phyloP scores from a whole-genome alignment of 2,329 filamentous ascomycete species.

The Atkinsonella hypoxylon region DNA sequence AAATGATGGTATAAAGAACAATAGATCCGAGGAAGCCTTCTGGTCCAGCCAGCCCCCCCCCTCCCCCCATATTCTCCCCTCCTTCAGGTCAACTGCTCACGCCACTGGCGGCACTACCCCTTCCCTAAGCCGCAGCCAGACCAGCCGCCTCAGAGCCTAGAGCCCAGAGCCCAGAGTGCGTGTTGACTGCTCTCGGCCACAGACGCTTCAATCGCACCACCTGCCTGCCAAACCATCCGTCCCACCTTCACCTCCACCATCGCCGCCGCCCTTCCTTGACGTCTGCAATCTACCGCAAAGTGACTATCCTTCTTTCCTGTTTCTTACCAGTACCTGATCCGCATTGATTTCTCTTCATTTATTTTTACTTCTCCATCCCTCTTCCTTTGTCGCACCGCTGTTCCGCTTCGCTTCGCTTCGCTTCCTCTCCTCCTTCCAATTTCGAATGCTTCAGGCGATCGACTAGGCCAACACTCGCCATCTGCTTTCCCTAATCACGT shows the following conservation, averaged over 20 bases:
- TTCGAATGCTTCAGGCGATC: not conserved
- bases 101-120: not conserved
- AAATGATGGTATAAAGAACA: not conserved
- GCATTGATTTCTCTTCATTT: not conserved
- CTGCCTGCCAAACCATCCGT: not conserved
- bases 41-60: not conserved
- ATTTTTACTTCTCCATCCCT: not conserved
- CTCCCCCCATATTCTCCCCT: not conserved
- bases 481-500: not conserved
- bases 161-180: not conserved
- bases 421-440: not conserved
- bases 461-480: not conserved
- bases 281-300: not conserved
- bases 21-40: not conserved
- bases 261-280: not conserved
- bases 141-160: not conserved
- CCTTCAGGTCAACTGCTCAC: not conserved
- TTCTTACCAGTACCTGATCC: not conserved
- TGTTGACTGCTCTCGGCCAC: not conserved
- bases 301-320: not conserved
- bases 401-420: not conserved
- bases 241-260: not conserved
- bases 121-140: not conserved
- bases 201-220: not conserved
- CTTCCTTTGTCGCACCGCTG: not conserved